Conservation (phyloP, 495 filamentous ascomycete species). For the Podospora sp. region DNA sequence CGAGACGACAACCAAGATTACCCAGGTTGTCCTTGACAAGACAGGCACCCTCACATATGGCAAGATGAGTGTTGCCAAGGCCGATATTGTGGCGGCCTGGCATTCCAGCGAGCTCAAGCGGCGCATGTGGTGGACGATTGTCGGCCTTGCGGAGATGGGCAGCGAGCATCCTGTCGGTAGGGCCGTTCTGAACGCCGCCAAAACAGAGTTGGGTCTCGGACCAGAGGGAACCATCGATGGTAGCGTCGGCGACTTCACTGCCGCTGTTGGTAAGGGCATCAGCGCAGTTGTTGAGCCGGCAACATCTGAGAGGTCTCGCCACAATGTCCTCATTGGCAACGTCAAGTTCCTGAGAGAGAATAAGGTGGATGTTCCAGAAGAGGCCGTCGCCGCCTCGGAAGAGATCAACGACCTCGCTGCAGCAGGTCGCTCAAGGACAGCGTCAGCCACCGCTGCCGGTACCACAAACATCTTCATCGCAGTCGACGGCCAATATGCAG, state of each 20-base stretch:
- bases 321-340: slow-evolving; percentile 83
- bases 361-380: slow-evolving; percentile 65
- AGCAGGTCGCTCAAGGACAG: slow-evolving; percentile 33
- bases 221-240: slow-evolving; percentile 78
- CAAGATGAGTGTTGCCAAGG: slow-evolving; percentile 85
- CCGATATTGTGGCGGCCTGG: slow-evolving; percentile 69
- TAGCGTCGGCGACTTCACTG: slow-evolving; percentile 79
- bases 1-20: slow-evolving; percentile 89
- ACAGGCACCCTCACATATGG: slow-evolving; percentile 94
- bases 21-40: slow-evolving; percentile 97
- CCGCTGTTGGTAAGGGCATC: slow-evolving; percentile 82
- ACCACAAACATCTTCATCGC: slow-evolving; percentile 90
- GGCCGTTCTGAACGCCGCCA: slow-evolving; percentile 75
- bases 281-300: slow-evolving; percentile 78
- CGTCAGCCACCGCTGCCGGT: slow-evolving; percentile 53
- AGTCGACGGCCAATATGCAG: slow-evolving; percentile 78
- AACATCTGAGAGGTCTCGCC: slow-evolving; percentile 64
- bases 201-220: slow-evolving; percentile 69
- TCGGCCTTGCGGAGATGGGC: slow-evolving; percentile 89
- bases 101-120: slow-evolving; percentile 65
- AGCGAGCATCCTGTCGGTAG: slow-evolving; percentile 95
- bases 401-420: slow-evolving; percentile 54
- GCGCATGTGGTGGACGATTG: slow-evolving; percentile 88
- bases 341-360: slow-evolving; percentile 71
- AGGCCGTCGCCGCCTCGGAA: slow-evolving; percentile 58